These are phyloP conservation scores for Funneliformis geosporum DNA, from an alignment of 192 early-diverging fungal species.

Conservation along the genomic window DNA sequence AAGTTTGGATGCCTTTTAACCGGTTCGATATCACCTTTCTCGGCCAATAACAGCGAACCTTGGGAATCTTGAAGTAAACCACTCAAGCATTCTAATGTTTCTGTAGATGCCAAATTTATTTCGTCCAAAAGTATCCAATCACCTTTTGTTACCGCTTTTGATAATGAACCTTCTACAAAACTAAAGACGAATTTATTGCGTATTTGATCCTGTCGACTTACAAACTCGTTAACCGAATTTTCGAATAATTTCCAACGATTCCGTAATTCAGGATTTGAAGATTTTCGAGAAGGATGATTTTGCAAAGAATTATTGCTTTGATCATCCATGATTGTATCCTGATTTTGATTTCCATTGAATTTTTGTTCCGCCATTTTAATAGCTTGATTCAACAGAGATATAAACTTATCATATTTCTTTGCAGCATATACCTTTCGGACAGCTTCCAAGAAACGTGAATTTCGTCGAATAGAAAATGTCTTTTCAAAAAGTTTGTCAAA, in stretches of 20 bases:
- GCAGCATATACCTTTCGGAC: slow-evolving; percentile 70
- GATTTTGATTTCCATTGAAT: slow-evolving; percentile 45
- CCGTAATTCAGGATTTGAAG: slow-evolving; percentile 49
- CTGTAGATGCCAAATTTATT: slow-evolving; percentile 94
- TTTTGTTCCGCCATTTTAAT: slow-evolving; percentile 76
- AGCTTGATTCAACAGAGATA: slow-evolving; percentile 73
- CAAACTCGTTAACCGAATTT: slow-evolving; percentile 64
- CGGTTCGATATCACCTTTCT: slow-evolving; percentile 87
- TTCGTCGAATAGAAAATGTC: slow-evolving; percentile 88
- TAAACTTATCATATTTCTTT: slow-evolving; percentile 83
- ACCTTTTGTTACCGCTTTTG: slow-evolving; percentile 84
- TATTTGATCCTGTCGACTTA: slow-evolving; percentile 72
- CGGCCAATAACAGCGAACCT: slow-evolving; percentile 85
- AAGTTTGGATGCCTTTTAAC: slow-evolving; percentile 89
- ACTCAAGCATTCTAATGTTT: slow-evolving; percentile 92
- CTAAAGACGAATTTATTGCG: slow-evolving; percentile 80
- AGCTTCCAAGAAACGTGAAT: slow-evolving; percentile 81
- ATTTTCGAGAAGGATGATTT: slow-evolving; percentile 40
- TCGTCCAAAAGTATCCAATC: slow-evolving; percentile 98
- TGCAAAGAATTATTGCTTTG: slow-evolving; percentile 37
- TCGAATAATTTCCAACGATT: slow-evolving; percentile 78
- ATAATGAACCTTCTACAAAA: slow-evolving; percentile 93
- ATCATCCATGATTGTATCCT: slow-evolving; percentile 36
- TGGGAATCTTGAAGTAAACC: slow-evolving; percentile 81
- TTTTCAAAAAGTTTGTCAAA: slow-evolving; percentile 85